Base-by-base conservation (phyloP, 805 yeast species). In the Kuraishia floccosa region DNA sequence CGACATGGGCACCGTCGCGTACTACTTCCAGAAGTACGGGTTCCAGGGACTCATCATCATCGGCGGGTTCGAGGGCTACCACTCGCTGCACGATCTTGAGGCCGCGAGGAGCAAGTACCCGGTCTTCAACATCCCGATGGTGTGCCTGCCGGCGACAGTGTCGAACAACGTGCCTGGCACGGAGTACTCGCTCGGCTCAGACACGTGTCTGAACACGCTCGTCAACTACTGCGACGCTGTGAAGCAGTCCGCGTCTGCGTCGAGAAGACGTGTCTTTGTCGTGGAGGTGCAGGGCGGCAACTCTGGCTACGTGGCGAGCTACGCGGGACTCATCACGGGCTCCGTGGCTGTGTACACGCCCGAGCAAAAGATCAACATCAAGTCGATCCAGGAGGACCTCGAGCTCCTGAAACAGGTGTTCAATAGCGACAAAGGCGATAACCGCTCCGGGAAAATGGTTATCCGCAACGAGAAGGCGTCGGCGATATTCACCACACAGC, bases 241-340 rank as follows among this genome's bases (percentile, higher is more conserved):
- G 30, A 77, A 78, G 44, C 87, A 81, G 52, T 68, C 79, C 21
- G 91, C 93, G 8, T 68, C 83, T 11, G 78, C 87, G 12, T 70
- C 86, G 1, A 67, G 89, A 63, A 71, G 80, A 45, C 65, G 91
- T 53, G 80, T 76, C 11, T 81, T 81, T 46, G 83, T 81, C 22
- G 82, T 81, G 37, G 93, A 81, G 47, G 80, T 76, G 19, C 93
- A 81, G 59, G 93, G 93, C 46, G 93, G 93, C 33, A 74, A 81
- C 54, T 76, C 83, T 17, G 93, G 93, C 30, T 81, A 67, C 49
- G 70, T 81, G 42, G 86, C 91, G 14, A 67, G 83, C 2, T 68
- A 64, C 42, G 71, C 77, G 10, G 79, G 78, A 20, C 56, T 82
- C 36, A 73, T 77, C 27, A 68, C 78, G 20, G 89, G 89, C 41